A percentile compares a stretch with the other conserved stretches of the same genome.
phyloP scores from a whole-genome alignment of 2,329 filamentous ascomycete species.

The Alternaria ethzedia region DNA sequence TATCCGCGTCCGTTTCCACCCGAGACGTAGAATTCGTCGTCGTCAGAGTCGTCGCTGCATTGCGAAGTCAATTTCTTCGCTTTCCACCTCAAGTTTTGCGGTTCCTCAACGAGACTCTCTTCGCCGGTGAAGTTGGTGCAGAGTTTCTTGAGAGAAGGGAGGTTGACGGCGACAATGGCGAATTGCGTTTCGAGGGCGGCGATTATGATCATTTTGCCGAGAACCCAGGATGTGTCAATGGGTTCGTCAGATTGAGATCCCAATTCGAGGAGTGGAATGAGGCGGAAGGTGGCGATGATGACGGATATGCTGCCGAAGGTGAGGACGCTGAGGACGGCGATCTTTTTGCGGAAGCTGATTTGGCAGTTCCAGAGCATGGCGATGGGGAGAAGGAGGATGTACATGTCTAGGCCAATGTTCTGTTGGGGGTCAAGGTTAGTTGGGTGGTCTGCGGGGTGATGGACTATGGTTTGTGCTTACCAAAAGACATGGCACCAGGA shows the following conservation, averaged over 20 bases:
- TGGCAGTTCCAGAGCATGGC: slow-evolving; percentile 25
- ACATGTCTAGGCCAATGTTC: slow-evolving; percentile 28
- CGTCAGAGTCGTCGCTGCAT: neutral
- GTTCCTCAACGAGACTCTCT: neutral
- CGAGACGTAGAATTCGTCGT: neutral
- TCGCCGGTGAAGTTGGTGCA: slow-evolving; percentile 22
- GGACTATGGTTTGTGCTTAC: slow-evolving; percentile 12
- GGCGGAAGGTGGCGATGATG: slow-evolving; percentile 24
- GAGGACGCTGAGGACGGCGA: slow-evolving; percentile 32
- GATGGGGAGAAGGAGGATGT: slow-evolving; percentile 31
- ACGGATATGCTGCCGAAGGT: slow-evolving; percentile 39
- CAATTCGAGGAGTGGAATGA: slow-evolving; percentile 30
- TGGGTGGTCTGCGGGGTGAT: neutral
- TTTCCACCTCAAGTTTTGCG: neutral
- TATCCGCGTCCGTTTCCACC: neutral
- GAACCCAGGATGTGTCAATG: slow-evolving; percentile 34
- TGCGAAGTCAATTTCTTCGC: neutral
- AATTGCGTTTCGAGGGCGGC: slow-evolving; percentile 41
- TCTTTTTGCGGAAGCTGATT: slow-evolving; percentile 25
- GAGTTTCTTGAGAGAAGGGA: slow-evolving; percentile 42
- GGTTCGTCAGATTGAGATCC: slow-evolving; percentile 12
- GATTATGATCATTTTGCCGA: slow-evolving; percentile 44
- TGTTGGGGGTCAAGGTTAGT: slow-evolving; percentile 2
- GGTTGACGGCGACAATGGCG: slow-evolving; percentile 43
- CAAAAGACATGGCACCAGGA: slow-evolving; percentile 34